Percentiles rank a stretch among this genome's conserved stretches.
These are phyloP conservation scores for Diplotaxis tenuifolia DNA, from an alignment of 345 rosid genomes.

Conservation along the genomic window DNA sequence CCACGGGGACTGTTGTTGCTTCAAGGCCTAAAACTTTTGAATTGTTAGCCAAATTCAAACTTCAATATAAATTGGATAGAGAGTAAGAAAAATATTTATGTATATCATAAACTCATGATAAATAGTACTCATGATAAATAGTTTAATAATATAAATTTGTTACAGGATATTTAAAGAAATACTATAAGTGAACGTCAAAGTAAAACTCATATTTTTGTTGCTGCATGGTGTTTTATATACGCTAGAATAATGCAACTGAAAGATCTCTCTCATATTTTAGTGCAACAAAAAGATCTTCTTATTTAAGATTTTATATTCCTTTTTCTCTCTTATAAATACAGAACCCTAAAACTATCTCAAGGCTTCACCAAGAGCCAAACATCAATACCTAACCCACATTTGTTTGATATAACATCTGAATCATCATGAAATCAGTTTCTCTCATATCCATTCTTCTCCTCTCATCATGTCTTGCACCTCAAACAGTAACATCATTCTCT, in stretches of 20 bases:
- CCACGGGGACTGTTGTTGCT: not conserved
- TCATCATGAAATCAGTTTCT: conserved; percentile 2
- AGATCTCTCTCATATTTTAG: not conserved
- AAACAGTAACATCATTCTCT: conserved; percentile 3
- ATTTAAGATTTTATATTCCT: not conserved
- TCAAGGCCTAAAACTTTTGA: not conserved
- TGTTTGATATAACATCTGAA: not conserved
- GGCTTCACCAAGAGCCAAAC: not conserved
- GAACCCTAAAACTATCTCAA: not conserved
- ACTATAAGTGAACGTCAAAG: not conserved
- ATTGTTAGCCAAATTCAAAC: not conserved
- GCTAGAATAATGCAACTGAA: conserved; percentile 3
- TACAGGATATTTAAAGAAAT: not conserved
- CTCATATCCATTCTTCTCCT: conserved; percentile 13
- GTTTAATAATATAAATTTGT: not conserved
- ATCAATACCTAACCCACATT: not conserved
- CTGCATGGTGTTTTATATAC: not conserved
- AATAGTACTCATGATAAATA: not conserved
- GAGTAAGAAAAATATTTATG: no score
- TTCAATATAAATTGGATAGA: not conserved
- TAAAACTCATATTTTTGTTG: not conserved
- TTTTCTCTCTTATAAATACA: conserved; percentile 4
- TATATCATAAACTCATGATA: no score
- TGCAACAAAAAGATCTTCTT: not conserved
- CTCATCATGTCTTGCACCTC: not conserved